A percentile compares a stretch with the other conserved stretches of the same genome.
phyloP scores from a whole-genome alignment of 2,329 filamentous ascomycete species.

The Exserohilum turcica region DNA sequence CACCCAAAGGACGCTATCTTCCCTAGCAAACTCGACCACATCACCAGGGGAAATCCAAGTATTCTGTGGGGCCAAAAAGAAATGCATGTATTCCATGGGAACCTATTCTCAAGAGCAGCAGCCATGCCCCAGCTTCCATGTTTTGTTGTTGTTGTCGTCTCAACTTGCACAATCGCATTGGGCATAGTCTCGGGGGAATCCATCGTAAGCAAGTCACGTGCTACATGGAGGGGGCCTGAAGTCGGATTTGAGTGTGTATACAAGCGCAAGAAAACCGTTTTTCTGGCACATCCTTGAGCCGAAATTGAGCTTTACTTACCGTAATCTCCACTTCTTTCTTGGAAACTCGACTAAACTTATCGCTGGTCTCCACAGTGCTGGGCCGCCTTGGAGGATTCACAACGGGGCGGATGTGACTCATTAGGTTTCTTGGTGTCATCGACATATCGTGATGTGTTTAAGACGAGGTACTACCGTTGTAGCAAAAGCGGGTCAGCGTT shows the following conservation, averaged over 20 bases:
- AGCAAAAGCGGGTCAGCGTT: not conserved
- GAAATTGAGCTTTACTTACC: constrained; percentile 1
- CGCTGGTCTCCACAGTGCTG: not conserved
- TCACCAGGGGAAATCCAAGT: no score
- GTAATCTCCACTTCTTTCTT: not conserved
- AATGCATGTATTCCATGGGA: no score
- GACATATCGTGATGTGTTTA: not conserved
- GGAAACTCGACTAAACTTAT: not conserved
- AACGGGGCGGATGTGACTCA: not conserved
- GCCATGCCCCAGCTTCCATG: not conserved
- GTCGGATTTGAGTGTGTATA: not conserved
- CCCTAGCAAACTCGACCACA: no score
- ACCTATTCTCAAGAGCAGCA: no score
- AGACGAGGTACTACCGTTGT: not conserved
- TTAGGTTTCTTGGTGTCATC: not conserved
- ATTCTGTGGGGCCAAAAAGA: no score
- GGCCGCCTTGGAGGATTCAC: not conserved
- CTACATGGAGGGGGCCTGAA: not conserved
- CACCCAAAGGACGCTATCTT: no score
- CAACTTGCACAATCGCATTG: not conserved
- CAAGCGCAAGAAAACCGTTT: not conserved
- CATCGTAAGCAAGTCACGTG: constrained; percentile 7
- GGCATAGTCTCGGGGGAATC: not conserved
- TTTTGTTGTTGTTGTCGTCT: not conserved
- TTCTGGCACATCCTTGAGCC: not conserved